Conservation (phyloP, 2,329 filamentous ascomycete genomes). For the Corinectria fuckeliana region DNA sequence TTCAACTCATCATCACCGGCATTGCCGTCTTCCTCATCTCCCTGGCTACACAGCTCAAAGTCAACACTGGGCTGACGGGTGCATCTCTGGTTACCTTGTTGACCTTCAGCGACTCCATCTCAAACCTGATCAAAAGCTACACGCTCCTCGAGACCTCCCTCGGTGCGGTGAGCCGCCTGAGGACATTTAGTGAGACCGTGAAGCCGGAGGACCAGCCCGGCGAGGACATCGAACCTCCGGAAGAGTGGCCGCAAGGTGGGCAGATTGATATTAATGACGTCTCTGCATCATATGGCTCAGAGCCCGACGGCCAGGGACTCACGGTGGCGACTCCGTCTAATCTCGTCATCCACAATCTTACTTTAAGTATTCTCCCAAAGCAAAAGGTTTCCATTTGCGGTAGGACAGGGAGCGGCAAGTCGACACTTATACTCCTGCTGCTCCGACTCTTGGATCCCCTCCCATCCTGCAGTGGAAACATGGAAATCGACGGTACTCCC, state of each 20-base stretch:
- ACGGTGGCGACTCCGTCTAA: neutral
- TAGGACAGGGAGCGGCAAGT: slow-evolving; percentile 53
- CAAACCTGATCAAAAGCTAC: slow-evolving; percentile 31
- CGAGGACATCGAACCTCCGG: slow-evolving; percentile 25
- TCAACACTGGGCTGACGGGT: slow-evolving; percentile 45
- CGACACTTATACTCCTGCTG: slow-evolving; percentile 48
- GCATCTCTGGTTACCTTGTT: slow-evolving; percentile 49
- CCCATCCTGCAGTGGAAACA: slow-evolving; percentile 29
- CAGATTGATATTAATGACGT: slow-evolving; percentile 40
- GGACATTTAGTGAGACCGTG: slow-evolving; percentile 34
- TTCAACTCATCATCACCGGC: slow-evolving; percentile 56
- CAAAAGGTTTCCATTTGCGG: slow-evolving; percentile 48
- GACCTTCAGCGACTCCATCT: slow-evolving; percentile 42
- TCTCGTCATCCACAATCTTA: slow-evolving; percentile 37
- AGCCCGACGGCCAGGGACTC: neutral
- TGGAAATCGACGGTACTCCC: slow-evolving; percentile 52
- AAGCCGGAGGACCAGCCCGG: slow-evolving; percentile 32
- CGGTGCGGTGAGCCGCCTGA: slow-evolving; percentile 30
- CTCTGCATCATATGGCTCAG: slow-evolving; percentile 43
- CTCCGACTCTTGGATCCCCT: slow-evolving; percentile 51
- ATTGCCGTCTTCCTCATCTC: slow-evolving; percentile 54
- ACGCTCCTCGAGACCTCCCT: slow-evolving; percentile 34
- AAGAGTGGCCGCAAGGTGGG: slow-evolving; percentile 43
- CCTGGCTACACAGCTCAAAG: slow-evolving; percentile 51
- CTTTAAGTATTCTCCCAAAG: slow-evolving; percentile 39